phyloP scores from a whole-genome alignment of 148 eudicot genomes.

The Selenicereus undatus region DNA sequence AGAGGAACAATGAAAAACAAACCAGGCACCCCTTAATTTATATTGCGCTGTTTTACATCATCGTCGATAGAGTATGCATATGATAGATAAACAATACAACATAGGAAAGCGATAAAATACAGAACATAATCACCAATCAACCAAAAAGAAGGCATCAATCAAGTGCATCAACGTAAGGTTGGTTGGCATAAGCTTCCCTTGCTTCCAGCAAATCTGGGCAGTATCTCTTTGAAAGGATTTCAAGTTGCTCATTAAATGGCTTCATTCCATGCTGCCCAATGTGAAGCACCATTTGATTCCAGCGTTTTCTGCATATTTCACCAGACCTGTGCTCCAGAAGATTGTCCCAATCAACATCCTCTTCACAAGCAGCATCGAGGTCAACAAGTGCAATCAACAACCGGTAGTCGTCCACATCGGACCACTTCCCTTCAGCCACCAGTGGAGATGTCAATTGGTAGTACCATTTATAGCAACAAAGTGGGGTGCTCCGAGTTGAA shows the following conservation, averaged over 20 bases:
- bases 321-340: constrained; percentile 42
- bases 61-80: no score
- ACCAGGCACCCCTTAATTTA: no score
- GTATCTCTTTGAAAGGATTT: constrained; percentile 35
- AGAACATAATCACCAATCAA: neutral
- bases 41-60: no score
- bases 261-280: constrained; percentile 28
- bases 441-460: constrained; percentile 27
- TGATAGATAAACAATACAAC: no score
- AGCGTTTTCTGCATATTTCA: constrained; percentile 31
- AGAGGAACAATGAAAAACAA: no score
- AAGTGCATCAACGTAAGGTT: constrained; percentile 15
- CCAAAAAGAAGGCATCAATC: constrained; percentile 16
- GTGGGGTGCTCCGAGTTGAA: constrained; percentile 17
- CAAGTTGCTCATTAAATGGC: constrained; percentile 36
- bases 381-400: constrained; percentile 31
- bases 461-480: constrained; percentile 40
- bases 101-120: no score
- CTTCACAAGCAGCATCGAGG: constrained; percentile 37
- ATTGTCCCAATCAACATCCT: constrained; percentile 40
- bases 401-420: constrained; percentile 37
- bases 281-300: constrained; percentile 40
- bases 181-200: constrained; percentile 29
- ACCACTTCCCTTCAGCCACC: constrained; percentile 34
- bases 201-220: constrained; percentile 32